phyloP scores from a whole-genome alignment of 108 stramenopile genomes.

The Cyclotella baltica region DNA sequence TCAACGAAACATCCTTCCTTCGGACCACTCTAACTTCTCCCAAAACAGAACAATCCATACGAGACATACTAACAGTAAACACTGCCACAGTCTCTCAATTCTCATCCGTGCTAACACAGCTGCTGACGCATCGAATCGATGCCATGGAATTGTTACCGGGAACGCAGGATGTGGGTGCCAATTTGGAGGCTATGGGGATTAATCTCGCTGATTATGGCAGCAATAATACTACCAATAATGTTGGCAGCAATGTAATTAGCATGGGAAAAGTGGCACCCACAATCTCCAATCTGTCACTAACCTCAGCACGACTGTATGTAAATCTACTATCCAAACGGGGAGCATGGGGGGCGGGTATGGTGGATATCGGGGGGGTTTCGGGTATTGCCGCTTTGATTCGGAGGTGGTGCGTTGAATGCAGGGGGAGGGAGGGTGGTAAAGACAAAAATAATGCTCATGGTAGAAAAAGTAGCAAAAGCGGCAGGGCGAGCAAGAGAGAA shows the following conservation, averaged over 20 bases:
- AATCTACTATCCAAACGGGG: constrained; percentile 62
- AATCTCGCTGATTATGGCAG: neutral
- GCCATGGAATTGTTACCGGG: constrained; percentile 53
- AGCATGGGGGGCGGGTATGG: constrained; percentile 73
- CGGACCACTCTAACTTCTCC: constrained; percentile 22
- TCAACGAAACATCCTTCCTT: constrained; percentile 44
- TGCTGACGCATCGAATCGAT: constrained; percentile 64
- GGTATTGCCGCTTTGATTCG: constrained; percentile 65
- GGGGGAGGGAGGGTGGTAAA: constrained; percentile 35
- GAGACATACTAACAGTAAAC: constrained; percentile 46
- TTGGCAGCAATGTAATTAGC: neutral
- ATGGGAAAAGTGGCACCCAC: constrained; percentile 48
- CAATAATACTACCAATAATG: neutral
- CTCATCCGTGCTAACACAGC: constrained; percentile 28
- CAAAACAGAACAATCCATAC: constrained; percentile 12
- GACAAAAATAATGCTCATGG: constrained; percentile 1
- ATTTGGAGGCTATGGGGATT: constrained; percentile 57
- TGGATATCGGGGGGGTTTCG: constrained; percentile 66
- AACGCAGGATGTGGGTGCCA: constrained; percentile 68
- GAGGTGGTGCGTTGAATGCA: constrained; percentile 72
- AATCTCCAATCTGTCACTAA: constrained; percentile 53
- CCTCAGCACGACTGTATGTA: constrained; percentile 67
- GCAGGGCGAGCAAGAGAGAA: constrained; percentile 13
- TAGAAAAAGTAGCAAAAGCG: constrained; percentile 13
- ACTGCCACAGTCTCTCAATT: constrained; percentile 37